These are phyloP conservation scores for Ophiocordyceps australis DNA, from an alignment of 2,329 filamentous ascomycete genomes.

Conservation along the genomic window DNA sequence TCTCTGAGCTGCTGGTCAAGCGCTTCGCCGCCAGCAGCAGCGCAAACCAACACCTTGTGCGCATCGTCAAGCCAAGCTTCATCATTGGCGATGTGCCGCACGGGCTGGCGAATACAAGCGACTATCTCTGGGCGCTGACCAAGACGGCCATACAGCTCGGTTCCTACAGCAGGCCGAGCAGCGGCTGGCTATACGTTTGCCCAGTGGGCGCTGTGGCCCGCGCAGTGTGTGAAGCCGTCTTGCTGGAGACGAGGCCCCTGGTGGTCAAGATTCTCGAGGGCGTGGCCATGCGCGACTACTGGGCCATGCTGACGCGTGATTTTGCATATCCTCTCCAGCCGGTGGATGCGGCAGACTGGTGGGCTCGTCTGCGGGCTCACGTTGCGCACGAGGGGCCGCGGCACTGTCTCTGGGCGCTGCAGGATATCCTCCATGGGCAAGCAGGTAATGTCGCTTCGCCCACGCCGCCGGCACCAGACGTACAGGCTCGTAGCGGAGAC, in stretches of 20 bases:
- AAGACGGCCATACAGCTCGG: slow-evolving; percentile 1
- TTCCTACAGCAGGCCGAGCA: neutral
- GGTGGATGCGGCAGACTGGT: neutral
- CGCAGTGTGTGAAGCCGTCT: neutral
- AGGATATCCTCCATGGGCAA: neutral
- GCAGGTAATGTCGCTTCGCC: neutral
- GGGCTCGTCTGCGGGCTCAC: neutral
- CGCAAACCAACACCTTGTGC: neutral
- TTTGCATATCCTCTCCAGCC: slow-evolving; percentile 1
- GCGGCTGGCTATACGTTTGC: slow-evolving; percentile 1
- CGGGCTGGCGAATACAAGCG: slow-evolving; percentile 1
- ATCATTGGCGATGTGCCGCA: slow-evolving; percentile 2
- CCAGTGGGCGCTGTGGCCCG: neutral
- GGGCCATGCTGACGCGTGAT: neutral
- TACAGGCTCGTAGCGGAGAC: too few relatives aligned
- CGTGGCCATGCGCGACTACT: neutral
- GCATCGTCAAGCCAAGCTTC: slow-evolving; percentile 1
- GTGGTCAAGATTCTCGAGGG: slow-evolving; percentile 2
- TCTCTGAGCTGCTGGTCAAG: slow-evolving; percentile 2
- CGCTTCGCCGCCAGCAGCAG: neutral
- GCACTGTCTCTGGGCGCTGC: slow-evolving; percentile 1
- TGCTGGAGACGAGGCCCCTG: neutral
- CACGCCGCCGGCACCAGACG: too few relatives aligned
- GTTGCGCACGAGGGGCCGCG: neutral
- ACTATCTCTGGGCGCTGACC: slow-evolving; percentile 1